phyloP scores from a whole-genome alignment of 129 eudicot species.

The Chrysanthemum lavandulifolium region DNA sequence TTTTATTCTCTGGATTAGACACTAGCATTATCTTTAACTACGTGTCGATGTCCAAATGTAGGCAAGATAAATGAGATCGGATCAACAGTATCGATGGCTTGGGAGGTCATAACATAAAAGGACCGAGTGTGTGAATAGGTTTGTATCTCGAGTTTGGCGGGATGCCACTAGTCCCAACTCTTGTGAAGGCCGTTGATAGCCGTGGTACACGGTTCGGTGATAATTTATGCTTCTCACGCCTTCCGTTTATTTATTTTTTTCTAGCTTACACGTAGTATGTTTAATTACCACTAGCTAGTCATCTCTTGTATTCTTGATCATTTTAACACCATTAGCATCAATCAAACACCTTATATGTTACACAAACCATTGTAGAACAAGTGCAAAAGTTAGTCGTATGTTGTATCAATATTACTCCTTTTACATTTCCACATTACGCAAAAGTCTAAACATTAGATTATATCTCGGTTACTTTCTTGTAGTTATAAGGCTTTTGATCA shows the following conservation, averaged over 20 bases:
- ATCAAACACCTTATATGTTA: background rate
- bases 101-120: constrained; percentile 80
- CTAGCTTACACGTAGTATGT: background rate
- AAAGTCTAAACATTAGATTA: no score
- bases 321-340: constrained; percentile 1
- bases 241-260: background rate
- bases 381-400: background rate
- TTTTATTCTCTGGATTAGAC: background rate
- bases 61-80: constrained; percentile 87
- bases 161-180: constrained; percentile 83
- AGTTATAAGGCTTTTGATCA: no score
- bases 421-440: no score
- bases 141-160: constrained; percentile 60
- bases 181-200: constrained; percentile 86
- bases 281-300: background rate
- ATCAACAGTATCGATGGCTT: constrained; percentile 85
- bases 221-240: background rate
- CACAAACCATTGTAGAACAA: background rate
- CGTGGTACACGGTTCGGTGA: constrained; percentile 85
- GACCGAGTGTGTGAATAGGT: constrained; percentile 73
- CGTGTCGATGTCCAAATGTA: constrained; percentile 28
- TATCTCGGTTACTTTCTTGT: no score
- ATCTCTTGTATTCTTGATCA: constrained; percentile 8
- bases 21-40: background rate
- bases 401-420: background rate